Evolutionary conservation across 2,329 filamentous ascomycete genomes (phyloP).

Genomic region (Fusarium euwallaceae): DNA sequence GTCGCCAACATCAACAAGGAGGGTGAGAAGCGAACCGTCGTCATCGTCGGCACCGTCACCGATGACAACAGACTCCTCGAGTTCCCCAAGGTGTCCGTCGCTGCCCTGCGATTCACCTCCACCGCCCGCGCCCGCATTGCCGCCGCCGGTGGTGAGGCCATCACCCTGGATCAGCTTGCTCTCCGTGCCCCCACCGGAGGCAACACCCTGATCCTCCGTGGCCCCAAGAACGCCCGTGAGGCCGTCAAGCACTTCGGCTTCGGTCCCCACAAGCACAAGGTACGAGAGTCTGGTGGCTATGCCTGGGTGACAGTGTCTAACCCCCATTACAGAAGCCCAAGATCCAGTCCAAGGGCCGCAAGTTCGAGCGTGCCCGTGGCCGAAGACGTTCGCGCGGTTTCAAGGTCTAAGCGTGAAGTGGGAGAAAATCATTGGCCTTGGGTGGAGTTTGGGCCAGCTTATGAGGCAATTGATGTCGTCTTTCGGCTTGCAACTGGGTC

Average conservation of each 20-base stretch:
- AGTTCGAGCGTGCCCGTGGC: slow-evolving; percentile 99
- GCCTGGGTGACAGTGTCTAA: slow-evolving; percentile 47
- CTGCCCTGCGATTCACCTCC: slow-evolving; percentile 95
- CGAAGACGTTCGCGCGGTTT: slow-evolving; percentile 98
- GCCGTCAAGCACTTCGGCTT: slow-evolving; percentile 99
- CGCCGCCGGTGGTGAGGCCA: slow-evolving; percentile 92
- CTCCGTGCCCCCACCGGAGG: slow-evolving; percentile 93
- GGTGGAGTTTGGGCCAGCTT: slow-evolving; percentile 46
- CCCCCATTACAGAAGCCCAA: slow-evolving; percentile 82
- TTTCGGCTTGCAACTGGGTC: slow-evolving; percentile 52
- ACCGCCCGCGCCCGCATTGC: slow-evolving; percentile 94
- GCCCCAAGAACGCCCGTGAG: slow-evolving; percentile 98
- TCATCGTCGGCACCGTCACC: slow-evolving; percentile 94
- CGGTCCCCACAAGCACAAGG: slow-evolving; percentile 98
- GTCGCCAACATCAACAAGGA: slow-evolving; percentile 76
- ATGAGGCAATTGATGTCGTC: slow-evolving; percentile 47
- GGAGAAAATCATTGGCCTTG: slow-evolving; percentile 45
- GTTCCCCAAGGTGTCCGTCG: slow-evolving; percentile 92
- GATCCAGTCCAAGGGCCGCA: slow-evolving; percentile 98
- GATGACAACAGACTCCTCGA: slow-evolving; percentile 95
- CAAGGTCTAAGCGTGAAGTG: slow-evolving; percentile 87
- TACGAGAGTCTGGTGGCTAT: slow-evolving; percentile 55
- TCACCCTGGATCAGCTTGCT: slow-evolving; percentile 98
- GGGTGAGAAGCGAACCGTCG: slow-evolving; percentile 85
- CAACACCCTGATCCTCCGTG: slow-evolving; percentile 97